A percentile compares a stretch with the other conserved stretches of the same genome.
Conservation (phyloP, 2,329 filamentous ascomycete species). For the Ophiostoma piceae region DNA sequence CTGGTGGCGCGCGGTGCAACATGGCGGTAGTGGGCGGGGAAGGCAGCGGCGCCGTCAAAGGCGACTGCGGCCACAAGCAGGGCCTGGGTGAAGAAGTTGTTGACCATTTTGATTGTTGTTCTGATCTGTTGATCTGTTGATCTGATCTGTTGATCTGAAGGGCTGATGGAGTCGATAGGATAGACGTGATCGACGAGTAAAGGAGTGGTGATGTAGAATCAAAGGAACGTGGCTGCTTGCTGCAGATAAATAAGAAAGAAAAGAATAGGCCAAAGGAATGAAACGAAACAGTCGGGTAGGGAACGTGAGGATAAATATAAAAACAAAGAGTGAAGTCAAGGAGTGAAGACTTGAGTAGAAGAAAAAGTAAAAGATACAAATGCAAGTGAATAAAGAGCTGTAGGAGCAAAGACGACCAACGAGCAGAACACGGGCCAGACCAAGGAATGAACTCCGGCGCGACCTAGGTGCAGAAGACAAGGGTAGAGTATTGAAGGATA, state of each 20-base stretch:
- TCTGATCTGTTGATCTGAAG: not conserved
- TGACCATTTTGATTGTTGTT: conserved; percentile 15
- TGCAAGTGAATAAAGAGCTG: not conserved
- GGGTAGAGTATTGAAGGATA: not conserved
- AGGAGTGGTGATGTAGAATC: conserved; percentile 3
- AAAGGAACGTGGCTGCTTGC: conserved; percentile 9
- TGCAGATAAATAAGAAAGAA: not conserved
- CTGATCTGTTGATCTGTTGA: not conserved
- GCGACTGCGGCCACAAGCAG: conserved; percentile 20
- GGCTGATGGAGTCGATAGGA: not conserved
- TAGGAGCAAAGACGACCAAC: not conserved
- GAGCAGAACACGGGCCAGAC: not conserved
- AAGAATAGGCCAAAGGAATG: not conserved
- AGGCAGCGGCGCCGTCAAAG: conserved; percentile 17
- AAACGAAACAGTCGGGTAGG: conserved; percentile 11
- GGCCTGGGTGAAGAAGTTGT: conserved; percentile 15
- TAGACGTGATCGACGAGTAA: not conserved
- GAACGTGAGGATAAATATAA: conserved; percentile 8
- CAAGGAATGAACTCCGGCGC: conserved; percentile 14
- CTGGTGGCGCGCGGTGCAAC: conserved; percentile 19
- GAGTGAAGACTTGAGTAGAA: not conserved
- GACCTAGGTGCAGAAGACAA: not conserved
- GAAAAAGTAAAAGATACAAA: not conserved
- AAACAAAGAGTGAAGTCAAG: not conserved
- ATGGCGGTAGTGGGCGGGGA: conserved; percentile 20